Base-by-base conservation (phyloP, 139 green algal genomes). In the Micractinium conductrix region DNA sequence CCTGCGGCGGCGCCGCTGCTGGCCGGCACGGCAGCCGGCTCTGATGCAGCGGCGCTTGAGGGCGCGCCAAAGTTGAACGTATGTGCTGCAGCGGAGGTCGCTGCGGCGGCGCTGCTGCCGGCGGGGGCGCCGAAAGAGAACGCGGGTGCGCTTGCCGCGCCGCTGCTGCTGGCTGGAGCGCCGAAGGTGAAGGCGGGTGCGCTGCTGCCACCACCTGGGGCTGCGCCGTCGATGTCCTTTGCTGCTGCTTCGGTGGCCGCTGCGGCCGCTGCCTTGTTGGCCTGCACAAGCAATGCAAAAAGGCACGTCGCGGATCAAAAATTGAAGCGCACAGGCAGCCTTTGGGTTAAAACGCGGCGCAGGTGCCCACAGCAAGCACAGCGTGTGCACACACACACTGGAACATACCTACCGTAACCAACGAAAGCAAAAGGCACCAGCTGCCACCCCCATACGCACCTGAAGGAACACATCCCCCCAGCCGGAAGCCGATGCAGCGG, bases 391-490 rank as follows among this genome's bases (percentile, higher is more conserved):
- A 58, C 10, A 10, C 10, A 58, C 48, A 58, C 48, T 58, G 10
- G 12, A 58, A 58, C 48, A 58, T 14, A 10, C 14, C 12, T 10
- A 22, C 14, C 48, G 10, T 10, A 58, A 22, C 48, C 48, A 58
- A 58, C 12, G 12, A 58, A 58, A 58, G n/a, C n/a, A n/a, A n/a
- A n/a, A n/a, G n/a, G n/a, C n/a, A n/a, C n/a, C 48, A 58, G 48
- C 48, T 58, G 48, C 12, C 48, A 58, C 48, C 48, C 10, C 48
- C 10, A 58, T 58, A 22, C 78, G 17, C 42, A 86, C 81, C 81
- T 81, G 38, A 28, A 86, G 42, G 67, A 90, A 87, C 7, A 60
- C 69, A 0, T 71, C 75, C 21, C 78, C 86, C 86, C 86, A 90
- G 17, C 81, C 86, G 58, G 50, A 38, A 26, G 38, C 68, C 14